Percentiles rank a stretch among this genome's conserved stretches.
These are phyloP conservation scores for Ramaria sp. DNA, from an alignment of 768 basidiomycete genomes.

Conservation along the genomic window DNA sequence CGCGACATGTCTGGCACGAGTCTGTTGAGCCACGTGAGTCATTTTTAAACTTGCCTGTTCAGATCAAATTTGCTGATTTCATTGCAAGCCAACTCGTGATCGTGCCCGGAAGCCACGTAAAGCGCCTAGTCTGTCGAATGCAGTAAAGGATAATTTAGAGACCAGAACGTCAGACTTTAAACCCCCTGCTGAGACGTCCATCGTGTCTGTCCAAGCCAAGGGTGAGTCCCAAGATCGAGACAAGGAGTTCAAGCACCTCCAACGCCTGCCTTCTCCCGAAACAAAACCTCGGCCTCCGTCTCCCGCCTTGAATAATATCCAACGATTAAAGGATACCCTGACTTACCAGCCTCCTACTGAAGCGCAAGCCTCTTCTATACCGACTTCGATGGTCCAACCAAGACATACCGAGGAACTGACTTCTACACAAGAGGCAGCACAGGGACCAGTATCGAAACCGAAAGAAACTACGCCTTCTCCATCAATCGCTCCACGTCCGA, in stretches of 20 bases:
- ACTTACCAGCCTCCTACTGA: neutral
- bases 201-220: neutral
- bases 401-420: neutral
- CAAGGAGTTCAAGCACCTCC: neutral
- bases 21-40: slow-evolving; percentile 5
- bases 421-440: neutral
- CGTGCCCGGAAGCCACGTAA: slow-evolving; percentile 7
- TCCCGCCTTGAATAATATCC: neutral
- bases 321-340: neutral
- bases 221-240: neutral
- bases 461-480: neutral
- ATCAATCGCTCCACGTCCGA: slow-evolving; percentile 2
- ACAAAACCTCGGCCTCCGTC: neutral
- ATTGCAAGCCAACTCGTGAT: slow-evolving; percentile 6
- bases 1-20: neutral
- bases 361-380: neutral
- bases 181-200: neutral
- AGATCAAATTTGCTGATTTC: neutral
- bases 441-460: neutral
- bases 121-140: neutral
- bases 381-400: neutral
- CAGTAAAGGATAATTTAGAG: neutral
- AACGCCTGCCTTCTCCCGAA: neutral
- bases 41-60: neutral
- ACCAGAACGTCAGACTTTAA: neutral